Percentiles rank a stretch among this genome's conserved stretches.
These are phyloP conservation scores for Physcomitrium patens DNA, from an alignment of 225 moss, liverwort and hornwort species.

Conservation along the genomic window DNA sequence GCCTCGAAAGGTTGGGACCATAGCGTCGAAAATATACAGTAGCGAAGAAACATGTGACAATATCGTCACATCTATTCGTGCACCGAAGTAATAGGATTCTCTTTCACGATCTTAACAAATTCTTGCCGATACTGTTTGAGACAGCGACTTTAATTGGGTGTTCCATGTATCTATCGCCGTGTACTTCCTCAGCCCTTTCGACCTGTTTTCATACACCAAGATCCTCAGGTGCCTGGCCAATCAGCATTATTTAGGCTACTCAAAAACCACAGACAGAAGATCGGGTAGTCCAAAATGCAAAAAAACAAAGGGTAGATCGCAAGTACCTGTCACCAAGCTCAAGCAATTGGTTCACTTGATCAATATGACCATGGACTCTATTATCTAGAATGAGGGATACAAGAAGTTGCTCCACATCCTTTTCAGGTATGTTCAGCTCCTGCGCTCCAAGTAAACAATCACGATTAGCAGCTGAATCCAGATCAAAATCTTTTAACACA, in stretches of 20 bases:
- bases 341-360: constrained; percentile 83
- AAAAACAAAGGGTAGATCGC: not conserved
- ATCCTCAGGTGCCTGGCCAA: not conserved
- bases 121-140: constrained; percentile 73
- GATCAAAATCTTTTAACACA: too few relatives aligned
- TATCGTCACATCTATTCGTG: too few relatives aligned
- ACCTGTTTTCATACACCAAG: constrained; percentile 38
- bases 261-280: too few relatives aligned
- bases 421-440: constrained; percentile 85
- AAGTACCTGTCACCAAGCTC: constrained; percentile 74
- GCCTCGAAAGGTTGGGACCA: constrained; percentile 31
- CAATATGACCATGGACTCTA: constrained; percentile 81
- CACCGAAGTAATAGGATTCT: constrained; percentile 25
- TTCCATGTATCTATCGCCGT: constrained; percentile 85
- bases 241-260: not conserved
- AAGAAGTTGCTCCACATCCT: constrained; percentile 80
- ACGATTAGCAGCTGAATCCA: too few relatives aligned
- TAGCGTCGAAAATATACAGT: constrained; percentile 53
- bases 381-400: constrained; percentile 78
- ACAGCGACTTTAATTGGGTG: constrained; percentile 70
- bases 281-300: too few relatives aligned
- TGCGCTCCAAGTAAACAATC: constrained; percentile 24
- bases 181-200: constrained; percentile 80
- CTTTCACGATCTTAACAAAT: constrained; percentile 54
- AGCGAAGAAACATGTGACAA: constrained; percentile 38